phyloP scores from a whole-genome alignment of 2,329 filamentous ascomycete species.

The Didymosphaeria variabile region DNA sequence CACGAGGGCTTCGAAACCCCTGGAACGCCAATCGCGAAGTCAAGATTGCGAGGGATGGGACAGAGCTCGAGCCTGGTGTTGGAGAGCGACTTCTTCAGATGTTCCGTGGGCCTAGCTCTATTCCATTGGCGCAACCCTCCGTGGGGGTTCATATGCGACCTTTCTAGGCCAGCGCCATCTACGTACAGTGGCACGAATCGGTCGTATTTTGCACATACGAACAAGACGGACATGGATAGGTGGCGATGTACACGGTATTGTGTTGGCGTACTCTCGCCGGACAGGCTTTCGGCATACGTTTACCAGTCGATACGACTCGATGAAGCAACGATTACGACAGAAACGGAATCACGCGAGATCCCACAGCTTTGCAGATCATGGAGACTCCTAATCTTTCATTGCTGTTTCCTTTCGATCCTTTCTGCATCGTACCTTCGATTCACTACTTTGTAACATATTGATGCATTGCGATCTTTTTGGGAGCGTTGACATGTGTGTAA shows the following conservation, averaged over 20 bases:
- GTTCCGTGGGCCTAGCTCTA: constrained; percentile 64
- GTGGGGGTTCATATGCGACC: constrained; percentile 36
- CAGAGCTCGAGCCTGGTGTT: constrained; percentile 85
- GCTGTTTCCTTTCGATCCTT: constrained; percentile 7
- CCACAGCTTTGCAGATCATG: constrained; percentile 12
- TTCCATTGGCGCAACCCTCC: constrained; percentile 33
- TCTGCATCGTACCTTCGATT: constrained; percentile 11
- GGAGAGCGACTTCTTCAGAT: constrained; percentile 80
- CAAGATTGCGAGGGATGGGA: constrained; percentile 94
- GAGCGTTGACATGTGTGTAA: constrained; percentile 17
- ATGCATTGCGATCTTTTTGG: constrained; percentile 19
- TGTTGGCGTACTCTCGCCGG: constrained; percentile 22
- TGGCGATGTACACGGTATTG: constrained; percentile 8
- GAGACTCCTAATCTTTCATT: neutral
- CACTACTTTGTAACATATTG: constrained; percentile 22
- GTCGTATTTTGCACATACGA: neutral
- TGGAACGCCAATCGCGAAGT: constrained; percentile 97
- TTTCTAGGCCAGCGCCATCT: constrained; percentile 26
- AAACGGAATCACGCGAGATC: constrained; percentile 17
- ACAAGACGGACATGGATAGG: constrained; percentile 2
- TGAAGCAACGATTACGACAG: constrained; percentile 25
- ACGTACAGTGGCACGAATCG: neutral
- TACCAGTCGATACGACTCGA: constrained; percentile 20
- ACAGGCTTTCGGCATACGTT: constrained; percentile 21
- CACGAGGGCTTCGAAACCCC: constrained; percentile 84